Evolutionary conservation across 164 flowering plant species (phyloP).

Genomic region (Annona cherimola): DNA sequence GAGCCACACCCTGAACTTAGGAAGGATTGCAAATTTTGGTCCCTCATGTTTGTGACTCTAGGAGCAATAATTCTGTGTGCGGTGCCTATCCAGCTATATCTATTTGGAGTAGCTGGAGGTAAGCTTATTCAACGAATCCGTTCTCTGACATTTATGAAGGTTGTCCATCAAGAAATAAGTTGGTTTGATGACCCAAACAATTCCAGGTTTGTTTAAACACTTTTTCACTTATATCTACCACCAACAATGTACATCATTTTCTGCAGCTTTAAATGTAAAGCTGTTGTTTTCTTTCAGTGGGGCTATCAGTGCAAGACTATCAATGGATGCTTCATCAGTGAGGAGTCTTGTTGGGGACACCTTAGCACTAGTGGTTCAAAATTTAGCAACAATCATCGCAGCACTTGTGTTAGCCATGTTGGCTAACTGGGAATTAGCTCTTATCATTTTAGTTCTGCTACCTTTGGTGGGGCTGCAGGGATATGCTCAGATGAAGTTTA

Average conservation of each 20-base stretch:
- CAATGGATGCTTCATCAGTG: slow-evolving; percentile 44
- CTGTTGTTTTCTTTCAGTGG: slow-evolving; percentile 32
- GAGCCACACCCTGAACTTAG: slow-evolving; percentile 32
- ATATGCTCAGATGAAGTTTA: slow-evolving; percentile 26
- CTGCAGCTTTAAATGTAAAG: not conserved
- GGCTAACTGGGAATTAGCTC: slow-evolving; percentile 52
- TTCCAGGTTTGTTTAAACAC: slow-evolving; percentile 21
- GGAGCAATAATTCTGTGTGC: slow-evolving; percentile 25
- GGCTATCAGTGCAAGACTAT: slow-evolving; percentile 52
- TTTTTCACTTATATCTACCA: not conserved
- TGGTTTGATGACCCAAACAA: slow-evolving; percentile 52
- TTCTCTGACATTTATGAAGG: slow-evolving; percentile 47
- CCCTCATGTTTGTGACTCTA: slow-evolving; percentile 32
- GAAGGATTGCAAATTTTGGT: slow-evolving; percentile 49
- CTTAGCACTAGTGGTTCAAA: slow-evolving; percentile 43
- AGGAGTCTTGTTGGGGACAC: slow-evolving; percentile 46
- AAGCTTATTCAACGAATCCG: slow-evolving; percentile 57
- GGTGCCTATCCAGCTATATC: slow-evolving; percentile 40
- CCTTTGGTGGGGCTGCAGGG: slow-evolving; percentile 42
- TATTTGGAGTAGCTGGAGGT: slow-evolving; percentile 61
- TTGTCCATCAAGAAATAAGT: slow-evolving; percentile 54
- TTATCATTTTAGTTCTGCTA: slow-evolving; percentile 29
- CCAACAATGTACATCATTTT: not conserved
- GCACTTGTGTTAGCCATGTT: slow-evolving; percentile 44
- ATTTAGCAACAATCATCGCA: slow-evolving; percentile 35